Conservation (phyloP, 345 rosid species). For the Dipteronia dyeriana region DNA sequence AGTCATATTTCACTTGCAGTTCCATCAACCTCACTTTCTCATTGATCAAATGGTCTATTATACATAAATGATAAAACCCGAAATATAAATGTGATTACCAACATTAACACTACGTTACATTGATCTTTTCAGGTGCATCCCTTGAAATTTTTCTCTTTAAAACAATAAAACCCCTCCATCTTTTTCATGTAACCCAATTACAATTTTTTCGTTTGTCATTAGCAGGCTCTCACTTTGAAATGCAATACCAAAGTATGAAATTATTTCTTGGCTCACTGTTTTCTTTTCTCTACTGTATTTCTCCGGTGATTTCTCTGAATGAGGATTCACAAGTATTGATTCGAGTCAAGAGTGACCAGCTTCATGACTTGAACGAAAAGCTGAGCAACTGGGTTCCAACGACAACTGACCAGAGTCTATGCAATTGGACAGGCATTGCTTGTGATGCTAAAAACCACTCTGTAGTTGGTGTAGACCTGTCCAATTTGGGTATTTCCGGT, state of each 20-base stretch:
- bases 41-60: not conserved
- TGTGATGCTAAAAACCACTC: slow-evolving; percentile 39
- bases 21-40: not conserved
- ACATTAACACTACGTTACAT: not conserved
- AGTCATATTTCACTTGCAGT: slow-evolving; percentile 16
- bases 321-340: slow-evolving; percentile 55
- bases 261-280: not conserved
- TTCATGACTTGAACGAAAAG: slow-evolving; percentile 44
- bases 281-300: not conserved
- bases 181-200: slow-evolving; percentile 7
- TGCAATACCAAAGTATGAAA: slow-evolving; percentile 13
- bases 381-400: slow-evolving; percentile 53
- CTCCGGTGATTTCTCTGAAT: slow-evolving; percentile 28
- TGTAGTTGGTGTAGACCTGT: slow-evolving; percentile 53
- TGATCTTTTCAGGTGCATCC: slow-evolving; percentile 26
- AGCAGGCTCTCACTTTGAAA: slow-evolving; percentile 3
- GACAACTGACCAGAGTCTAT: slow-evolving; percentile 35
- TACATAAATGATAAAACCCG: not conserved
- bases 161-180: not conserved
- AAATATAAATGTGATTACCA: not conserved
- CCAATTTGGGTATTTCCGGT: slow-evolving; percentile 45
- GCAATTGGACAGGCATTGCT: slow-evolving; percentile 71
- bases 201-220: not conserved
- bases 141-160: not conserved
- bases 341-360: slow-evolving; percentile 41